A percentile compares a stretch with the other conserved stretches of the same genome.
Conservation (phyloP, 805 yeast genomes). For the Teunomyces aglyptinius region DNA sequence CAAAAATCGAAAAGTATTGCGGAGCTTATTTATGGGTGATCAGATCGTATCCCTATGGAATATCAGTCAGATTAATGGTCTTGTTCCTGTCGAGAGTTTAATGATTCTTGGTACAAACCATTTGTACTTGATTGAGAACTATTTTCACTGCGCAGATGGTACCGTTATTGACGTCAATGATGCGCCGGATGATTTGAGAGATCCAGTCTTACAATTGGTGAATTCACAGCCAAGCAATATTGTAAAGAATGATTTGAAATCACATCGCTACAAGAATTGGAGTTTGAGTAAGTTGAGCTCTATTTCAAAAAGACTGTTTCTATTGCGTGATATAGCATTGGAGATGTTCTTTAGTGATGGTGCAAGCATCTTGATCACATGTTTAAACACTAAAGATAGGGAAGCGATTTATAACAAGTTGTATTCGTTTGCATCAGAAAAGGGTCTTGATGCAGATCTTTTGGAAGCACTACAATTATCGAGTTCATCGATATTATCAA, state of each 20-base stretch:
- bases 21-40: constrained; percentile 69
- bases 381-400: constrained; percentile 50
- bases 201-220: constrained; percentile 65
- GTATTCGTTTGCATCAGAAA: constrained; percentile 47
- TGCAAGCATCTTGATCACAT: constrained; percentile 65
- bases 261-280: constrained; percentile 60
- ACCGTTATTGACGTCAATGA: constrained; percentile 63
- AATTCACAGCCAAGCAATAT: constrained; percentile 44
- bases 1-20: constrained; percentile 68
- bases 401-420: constrained; percentile 55
- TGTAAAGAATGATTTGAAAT: constrained; percentile 20
- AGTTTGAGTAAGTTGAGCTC: constrained; percentile 56
- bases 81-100: constrained; percentile 74
- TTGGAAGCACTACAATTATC: constrained; percentile 46
- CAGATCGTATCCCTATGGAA: constrained; percentile 71
- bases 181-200: constrained; percentile 61
- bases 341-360: constrained; percentile 78
- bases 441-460: constrained; percentile 54
- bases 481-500: constrained; percentile 1
- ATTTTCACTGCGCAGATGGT: constrained; percentile 53
- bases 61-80: constrained; percentile 69
- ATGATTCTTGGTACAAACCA: constrained; percentile 66
- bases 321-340: constrained; percentile 76
- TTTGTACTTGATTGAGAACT: constrained; percentile 67
- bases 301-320: constrained; percentile 70